Base-by-base conservation (phyloP, 2,329 filamentous ascomycete species). In the Ophiognomonia clavigignenti-juglandacearum region DNA sequence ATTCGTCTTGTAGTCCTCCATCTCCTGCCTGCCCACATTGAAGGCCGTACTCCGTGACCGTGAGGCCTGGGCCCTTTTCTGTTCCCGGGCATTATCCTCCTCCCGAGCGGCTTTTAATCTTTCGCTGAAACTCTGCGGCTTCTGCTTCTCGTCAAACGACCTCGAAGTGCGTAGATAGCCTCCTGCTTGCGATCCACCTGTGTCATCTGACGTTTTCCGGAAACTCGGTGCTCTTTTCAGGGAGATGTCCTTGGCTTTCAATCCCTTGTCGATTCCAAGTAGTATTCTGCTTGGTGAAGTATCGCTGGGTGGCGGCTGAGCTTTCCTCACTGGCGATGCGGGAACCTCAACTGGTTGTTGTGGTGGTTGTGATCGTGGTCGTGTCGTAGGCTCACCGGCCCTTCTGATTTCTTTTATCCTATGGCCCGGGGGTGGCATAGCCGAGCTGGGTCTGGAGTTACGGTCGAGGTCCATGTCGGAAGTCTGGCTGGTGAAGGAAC, bases 221-320 rank as follows among this genome's bases (percentile, higher is more conserved):
- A 72, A 60, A 48, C 69, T 75, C 3, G 82, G 74, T 3, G 88
- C 82, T 54, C 88, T 77, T 64, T 88, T 93, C 23, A 97, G 69
- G 3, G 91, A 96, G 26, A 97, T 75, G 57, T 96, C 89, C 49
- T 80, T 80, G 2, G 85, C 90, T 57, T 76, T 85, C 29, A 91
- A 70, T 1, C 89, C 90, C 62, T 95, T 95, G 66, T 96, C 91
- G 52, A 97, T 95, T 5, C 93, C 92, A 14, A 97, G 65, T 16
- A 89, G 67, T 13, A 93, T 79, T 51, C 91, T 77, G 44, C 85
- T 85, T 1, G 93, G 92, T 1, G 91, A 96, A 22, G 76, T 80
- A 29, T 82, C 83, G 13, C 78, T 70, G 14, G 70, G 59, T 1
- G 66, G 61, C 13, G 71, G 64, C 63, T 74, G 66, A 57, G 72